Base-by-base conservation (phyloP, 352 stramenopile species). In the Globisporangium nodosum region DNA sequence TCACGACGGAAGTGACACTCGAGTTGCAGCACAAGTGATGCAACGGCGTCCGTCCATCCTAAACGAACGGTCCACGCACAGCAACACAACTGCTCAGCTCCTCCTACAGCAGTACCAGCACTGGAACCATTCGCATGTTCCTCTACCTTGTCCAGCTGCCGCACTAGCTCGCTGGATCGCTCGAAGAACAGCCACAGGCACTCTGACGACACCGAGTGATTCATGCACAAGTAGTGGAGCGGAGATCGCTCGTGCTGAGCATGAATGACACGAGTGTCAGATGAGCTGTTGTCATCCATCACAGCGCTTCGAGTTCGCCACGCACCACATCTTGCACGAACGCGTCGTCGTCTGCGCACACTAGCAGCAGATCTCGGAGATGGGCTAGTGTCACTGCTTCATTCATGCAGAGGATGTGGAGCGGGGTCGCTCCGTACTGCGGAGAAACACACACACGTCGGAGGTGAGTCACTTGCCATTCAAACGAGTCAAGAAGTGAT, bases 171-270 rank as follows among this genome's bases (percentile, higher is more conserved):
- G 30, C 72, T 66, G 0, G 65, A 75, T 27, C 76, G 77, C 58
- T 89, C 81, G 33, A 88, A 82, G 43, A 91, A 87, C 13, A 89
- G 65, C 81, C 81, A 91, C 5, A 89, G 50, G 15, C 88, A 61
- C 40, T 91, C 75, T 3, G 80, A 59, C 7, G 73, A 73, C 45
- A 91, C 66, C 0, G 67, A 52, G 13, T 49, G 63, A 57, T 86
- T 89, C 73, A 85, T 84, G 49, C 78, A 89, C 16, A 87, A 45
- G 40, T 91, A 91, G 59, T 91, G 81, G 30, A 91, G 71, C 3
- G 81, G 81, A 13, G 78, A 87, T 49, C 69, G 66, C 0, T 61
- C 77, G 57, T 87, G 68, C 79, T 89, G 45, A 13, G 11, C 3
- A 24, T 8, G 3, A 1, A 24, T 8, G 3, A 1, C 16, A 37